phyloP scores from a whole-genome alignment of 352 stramenopile species.

The Heterotrichella gracilis region DNA sequence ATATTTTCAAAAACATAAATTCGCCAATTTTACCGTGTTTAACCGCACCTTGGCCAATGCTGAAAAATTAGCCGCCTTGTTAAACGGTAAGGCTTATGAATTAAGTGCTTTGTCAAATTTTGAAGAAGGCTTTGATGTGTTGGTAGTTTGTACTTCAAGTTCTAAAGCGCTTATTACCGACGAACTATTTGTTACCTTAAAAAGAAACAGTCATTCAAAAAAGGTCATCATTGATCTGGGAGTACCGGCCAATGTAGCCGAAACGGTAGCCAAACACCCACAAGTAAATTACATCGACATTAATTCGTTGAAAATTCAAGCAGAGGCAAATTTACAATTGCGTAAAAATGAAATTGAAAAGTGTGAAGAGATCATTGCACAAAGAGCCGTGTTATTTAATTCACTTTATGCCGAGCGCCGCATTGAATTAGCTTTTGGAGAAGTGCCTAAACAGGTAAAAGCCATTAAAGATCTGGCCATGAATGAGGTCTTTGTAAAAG shows the following conservation, averaged over 20 bases:
- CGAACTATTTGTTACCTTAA: neutral
- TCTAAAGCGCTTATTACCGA: neutral
- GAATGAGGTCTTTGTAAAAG: neutral
- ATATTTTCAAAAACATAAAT: neutral
- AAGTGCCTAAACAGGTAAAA: neutral
- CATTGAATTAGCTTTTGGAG: neutral
- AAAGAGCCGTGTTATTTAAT: neutral
- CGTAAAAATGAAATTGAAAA: constrained; percentile 5
- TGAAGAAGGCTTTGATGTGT: neutral
- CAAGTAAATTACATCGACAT: constrained; percentile 1
- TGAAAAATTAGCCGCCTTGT: neutral
- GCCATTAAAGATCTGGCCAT: neutral
- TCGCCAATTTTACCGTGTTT: constrained; percentile 1
- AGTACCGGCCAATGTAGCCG: neutral
- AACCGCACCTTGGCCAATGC: neutral
- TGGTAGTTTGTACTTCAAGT: neutral
- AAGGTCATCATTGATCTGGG: neutral
- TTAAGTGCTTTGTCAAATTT: neutral
- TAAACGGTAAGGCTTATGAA: neutral
- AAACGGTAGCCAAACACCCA: neutral
- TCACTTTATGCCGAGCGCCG: neutral
- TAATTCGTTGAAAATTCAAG: constrained; percentile 1
- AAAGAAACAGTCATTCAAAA: neutral
- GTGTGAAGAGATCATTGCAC: neutral
- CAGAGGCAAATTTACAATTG: neutral